Evolutionary conservation across 1,284 basidiomycete genomes (phyloP), one percentile per base, ranked within the genome.

Genomic region (Schizopora paradoxa): DNA sequence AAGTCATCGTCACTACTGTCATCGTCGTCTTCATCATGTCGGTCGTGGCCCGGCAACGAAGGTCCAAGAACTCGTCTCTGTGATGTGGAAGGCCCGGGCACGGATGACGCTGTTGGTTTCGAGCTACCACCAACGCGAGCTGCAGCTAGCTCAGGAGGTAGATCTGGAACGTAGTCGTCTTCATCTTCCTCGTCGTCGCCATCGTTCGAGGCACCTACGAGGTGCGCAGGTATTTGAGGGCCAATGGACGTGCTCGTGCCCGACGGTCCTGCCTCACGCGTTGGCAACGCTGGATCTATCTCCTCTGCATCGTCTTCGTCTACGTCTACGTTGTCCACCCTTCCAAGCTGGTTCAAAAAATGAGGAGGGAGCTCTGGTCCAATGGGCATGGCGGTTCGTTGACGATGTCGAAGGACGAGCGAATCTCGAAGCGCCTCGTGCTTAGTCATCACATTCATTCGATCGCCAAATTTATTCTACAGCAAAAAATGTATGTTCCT

Each of bases 1-100:
- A 86, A 76, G 49, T 84, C 86, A 44, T 84, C 82, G 38, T 84
- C 83, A n/a, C n/a, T n/a, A n/a, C n/a, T n/a, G 43, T 78, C 77
- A 38, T 82, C 79, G 11, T 79, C 77, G 22, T 75, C 70, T 21
- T 73, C 66, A 32, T 64, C 58, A 43, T 32, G 43, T 23, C 43
- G 44, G 43, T 58, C 54, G 14, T 62, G 59, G 25, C 53, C 60
- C 3, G 62, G 66, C 18, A 70, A 48, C 2, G 70, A 51, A 8
- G 73, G 67, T 4, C 70, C 73, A 14, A 66, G 37, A 5, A 66
- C 55, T 41, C 59, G 57, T 52, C 59, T 56, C 45, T 35, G 23
- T 22, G 54, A 23, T 22, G 44, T 19, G 4, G 56, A 41, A 6
- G 42, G 47, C 28, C 51, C 46, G 29, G 55, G 40, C 23, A 62